Evolutionary conservation across 1,139 yeast species (phyloP).

Genomic region (Hemisphaericaspora xylanilytica): DNA sequence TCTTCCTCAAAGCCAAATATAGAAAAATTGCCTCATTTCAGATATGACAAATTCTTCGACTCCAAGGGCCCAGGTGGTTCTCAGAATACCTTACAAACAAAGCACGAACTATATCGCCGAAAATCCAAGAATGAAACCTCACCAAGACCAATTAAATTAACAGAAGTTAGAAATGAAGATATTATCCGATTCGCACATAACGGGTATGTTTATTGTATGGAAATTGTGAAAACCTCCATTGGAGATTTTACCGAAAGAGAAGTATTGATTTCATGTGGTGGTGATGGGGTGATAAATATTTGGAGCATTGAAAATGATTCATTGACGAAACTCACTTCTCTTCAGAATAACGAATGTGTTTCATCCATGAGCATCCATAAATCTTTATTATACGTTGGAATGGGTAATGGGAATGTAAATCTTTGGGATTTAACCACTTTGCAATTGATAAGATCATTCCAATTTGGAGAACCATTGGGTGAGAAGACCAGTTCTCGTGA

Average conservation of each 20-base stretch:
- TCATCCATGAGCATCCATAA: slow-evolving; percentile 63
- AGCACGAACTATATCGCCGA: slow-evolving; percentile 26
- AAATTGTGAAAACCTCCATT: slow-evolving; percentile 24
- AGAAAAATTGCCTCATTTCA: slow-evolving; percentile 65
- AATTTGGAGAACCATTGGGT: slow-evolving; percentile 23
- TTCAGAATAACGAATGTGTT: slow-evolving; percentile 69
- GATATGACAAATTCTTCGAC: slow-evolving; percentile 88
- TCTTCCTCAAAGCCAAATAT: slow-evolving; percentile 12
- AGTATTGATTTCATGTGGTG: slow-evolving; percentile 61
- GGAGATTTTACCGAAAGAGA: slow-evolving; percentile 11
- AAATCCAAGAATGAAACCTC: slow-evolving; percentile 13
- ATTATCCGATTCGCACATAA: slow-evolving; percentile 82
- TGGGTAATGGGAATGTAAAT: slow-evolving; percentile 67
- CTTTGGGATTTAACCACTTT: slow-evolving; percentile 83
- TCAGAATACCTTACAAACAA: slow-evolving; percentile 32
- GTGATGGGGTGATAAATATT: slow-evolving; percentile 80
- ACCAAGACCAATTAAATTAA: slow-evolving; percentile 25
- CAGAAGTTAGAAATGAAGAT: slow-evolving; percentile 69
- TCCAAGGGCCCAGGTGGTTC: slow-evolving; percentile 83
- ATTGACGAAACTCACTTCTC: slow-evolving; percentile 29
- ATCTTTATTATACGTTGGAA: slow-evolving; percentile 75
- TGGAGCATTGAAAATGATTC: slow-evolving; percentile 49
- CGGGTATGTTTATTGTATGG: slow-evolving; percentile 82
- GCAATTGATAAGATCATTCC: slow-evolving; percentile 63
- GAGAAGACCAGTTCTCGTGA: slow-evolving; percentile 6